A percentile compares a stretch with the other conserved stretches of the same genome.
Conservation (phyloP, 2,329 filamentous ascomycete genomes). For the Claviceps humidiphila region DNA sequence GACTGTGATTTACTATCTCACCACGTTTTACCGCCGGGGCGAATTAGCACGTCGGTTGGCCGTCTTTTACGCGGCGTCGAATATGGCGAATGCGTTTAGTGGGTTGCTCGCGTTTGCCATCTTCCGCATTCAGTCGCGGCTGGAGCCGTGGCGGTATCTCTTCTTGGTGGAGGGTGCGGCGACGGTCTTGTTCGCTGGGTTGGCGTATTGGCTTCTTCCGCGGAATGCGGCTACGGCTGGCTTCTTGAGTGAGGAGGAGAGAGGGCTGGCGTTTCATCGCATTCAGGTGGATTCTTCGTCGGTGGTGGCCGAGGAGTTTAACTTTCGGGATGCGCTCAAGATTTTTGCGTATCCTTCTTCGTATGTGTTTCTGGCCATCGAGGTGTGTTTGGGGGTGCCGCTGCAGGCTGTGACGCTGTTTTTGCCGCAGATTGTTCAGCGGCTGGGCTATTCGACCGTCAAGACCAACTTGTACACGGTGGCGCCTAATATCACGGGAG, state of each 20-base stretch:
- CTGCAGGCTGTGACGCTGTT: constrained; percentile 42
- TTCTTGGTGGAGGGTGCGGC: constrained; percentile 41
- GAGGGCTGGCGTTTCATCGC: constrained; percentile 55
- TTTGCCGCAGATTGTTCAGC: constrained; percentile 40
- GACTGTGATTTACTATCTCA: constrained; percentile 38
- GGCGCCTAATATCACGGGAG: constrained; percentile 64
- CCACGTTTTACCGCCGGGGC: constrained; percentile 36
- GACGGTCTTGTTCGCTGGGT: constrained; percentile 47
- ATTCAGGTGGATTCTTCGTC: constrained; percentile 64
- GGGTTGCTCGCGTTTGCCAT: constrained; percentile 34
- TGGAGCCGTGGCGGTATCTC: constrained; percentile 34
- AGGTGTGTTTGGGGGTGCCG: constrained; percentile 47
- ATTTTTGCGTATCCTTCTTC: constrained; percentile 38
- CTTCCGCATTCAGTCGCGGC: constrained; percentile 30
- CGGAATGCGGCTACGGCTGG: constrained; percentile 46
- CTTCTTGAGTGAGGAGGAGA: constrained; percentile 55
- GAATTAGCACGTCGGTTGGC: constrained; percentile 35
- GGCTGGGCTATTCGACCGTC: constrained; percentile 34
- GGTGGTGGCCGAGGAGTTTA: constrained; percentile 38
- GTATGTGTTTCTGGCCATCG: constrained; percentile 37
- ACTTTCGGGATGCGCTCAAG: constrained; percentile 34
- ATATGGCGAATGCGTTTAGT: constrained; percentile 51
- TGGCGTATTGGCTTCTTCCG: constrained; percentile 60
- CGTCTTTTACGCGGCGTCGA: constrained; percentile 63
- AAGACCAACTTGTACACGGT: constrained; percentile 71